These are phyloP conservation scores for Cystobasidiopsis lactophilus DNA, from an alignment of 768 basidiomycete genomes.

Conservation along the genomic window DNA sequence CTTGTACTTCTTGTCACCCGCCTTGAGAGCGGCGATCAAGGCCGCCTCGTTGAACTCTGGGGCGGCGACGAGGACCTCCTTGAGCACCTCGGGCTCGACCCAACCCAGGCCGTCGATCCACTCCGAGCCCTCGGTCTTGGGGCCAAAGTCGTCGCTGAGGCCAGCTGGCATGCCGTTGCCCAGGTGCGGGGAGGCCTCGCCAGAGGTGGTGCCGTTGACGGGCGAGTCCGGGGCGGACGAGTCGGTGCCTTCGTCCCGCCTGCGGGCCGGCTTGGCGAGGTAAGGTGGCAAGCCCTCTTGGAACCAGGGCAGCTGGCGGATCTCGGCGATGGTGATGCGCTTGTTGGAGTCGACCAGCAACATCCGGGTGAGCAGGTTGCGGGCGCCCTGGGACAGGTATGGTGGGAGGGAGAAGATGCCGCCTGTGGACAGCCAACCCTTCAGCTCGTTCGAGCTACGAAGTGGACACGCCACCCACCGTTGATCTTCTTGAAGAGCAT, in stretches of 20 bases:
- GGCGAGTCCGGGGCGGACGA: neutral
- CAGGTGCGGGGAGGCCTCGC: too few species aligned
- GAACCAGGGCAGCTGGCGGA: slow-evolving; percentile 77
- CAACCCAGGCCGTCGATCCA: slow-evolving; percentile 46
- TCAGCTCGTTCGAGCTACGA: neutral
- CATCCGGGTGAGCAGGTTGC: slow-evolving; percentile 63
- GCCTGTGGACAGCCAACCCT: slow-evolving; percentile 31
- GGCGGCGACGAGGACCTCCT: slow-evolving; percentile 71
- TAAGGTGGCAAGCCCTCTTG: slow-evolving; percentile 64
- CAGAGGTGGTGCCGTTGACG: neutral
- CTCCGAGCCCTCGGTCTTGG: slow-evolving; percentile 19
- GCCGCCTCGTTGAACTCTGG: slow-evolving; percentile 43
- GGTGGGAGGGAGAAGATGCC: slow-evolving; percentile 66
- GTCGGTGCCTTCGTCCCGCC: neutral
- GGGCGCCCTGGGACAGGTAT: slow-evolving; percentile 57
- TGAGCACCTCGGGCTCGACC: slow-evolving; percentile 76
- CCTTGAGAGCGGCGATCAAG: neutral
- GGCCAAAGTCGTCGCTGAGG: neutral
- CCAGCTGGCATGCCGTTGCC: neutral
- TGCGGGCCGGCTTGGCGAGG: slow-evolving; percentile 33
- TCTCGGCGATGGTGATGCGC: slow-evolving; percentile 79
- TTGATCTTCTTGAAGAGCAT: slow-evolving; percentile 83
- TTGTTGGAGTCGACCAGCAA: slow-evolving; percentile 83
- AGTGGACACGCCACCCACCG: slow-evolving; percentile 25
- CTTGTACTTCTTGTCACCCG: slow-evolving; percentile 78